phyloP scores from a whole-genome alignment of 495 filamentous ascomycete species.

The Aspergillus bertholletiae region DNA sequence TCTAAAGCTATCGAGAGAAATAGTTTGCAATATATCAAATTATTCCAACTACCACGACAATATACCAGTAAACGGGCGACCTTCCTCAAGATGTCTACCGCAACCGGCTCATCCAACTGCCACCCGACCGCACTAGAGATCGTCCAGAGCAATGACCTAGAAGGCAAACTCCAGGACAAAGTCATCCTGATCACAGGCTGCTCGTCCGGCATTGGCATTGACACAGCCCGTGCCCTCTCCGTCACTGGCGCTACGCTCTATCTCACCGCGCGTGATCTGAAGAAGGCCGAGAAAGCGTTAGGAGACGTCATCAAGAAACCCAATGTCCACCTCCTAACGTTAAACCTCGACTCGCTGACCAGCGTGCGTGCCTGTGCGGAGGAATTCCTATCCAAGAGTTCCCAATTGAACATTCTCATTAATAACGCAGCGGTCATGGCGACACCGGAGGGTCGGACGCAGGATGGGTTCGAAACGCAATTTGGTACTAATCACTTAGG shows the following conservation, averaged over 20 bases:
- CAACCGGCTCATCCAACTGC: slow-evolving; percentile 47
- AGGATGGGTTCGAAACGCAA: slow-evolving; percentile 45
- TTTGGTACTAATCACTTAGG: slow-evolving; percentile 50
- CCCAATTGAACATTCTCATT: slow-evolving; percentile 30
- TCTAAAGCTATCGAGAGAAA: no score
- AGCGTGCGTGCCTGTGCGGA: slow-evolving; percentile 39
- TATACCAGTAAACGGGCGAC: no score
- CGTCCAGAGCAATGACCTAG: slow-evolving; percentile 41
- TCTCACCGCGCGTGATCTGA: slow-evolving; percentile 36
- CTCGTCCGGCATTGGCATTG: slow-evolving; percentile 49
- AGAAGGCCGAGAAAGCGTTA: slow-evolving; percentile 31
- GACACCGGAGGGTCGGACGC: slow-evolving; percentile 30
- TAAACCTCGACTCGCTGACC: slow-evolving; percentile 44
- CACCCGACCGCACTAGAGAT: slow-evolving; percentile 53
- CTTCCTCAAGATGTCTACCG: background rate
- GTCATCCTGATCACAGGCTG: slow-evolving; percentile 49
- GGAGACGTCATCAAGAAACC: slow-evolving; percentile 19
- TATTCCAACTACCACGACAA: no score
- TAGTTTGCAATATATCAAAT: no score
- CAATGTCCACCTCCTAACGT: slow-evolving; percentile 6
- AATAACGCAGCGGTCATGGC: slow-evolving; percentile 34
- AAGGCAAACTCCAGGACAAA: slow-evolving; percentile 37
- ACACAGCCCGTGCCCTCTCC: slow-evolving; percentile 44
- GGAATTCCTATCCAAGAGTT: slow-evolving; percentile 24
- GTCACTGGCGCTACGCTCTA: slow-evolving; percentile 49